Conservation (phyloP, 768 basidiomycete species). For the Termitomyces sp. region DNA sequence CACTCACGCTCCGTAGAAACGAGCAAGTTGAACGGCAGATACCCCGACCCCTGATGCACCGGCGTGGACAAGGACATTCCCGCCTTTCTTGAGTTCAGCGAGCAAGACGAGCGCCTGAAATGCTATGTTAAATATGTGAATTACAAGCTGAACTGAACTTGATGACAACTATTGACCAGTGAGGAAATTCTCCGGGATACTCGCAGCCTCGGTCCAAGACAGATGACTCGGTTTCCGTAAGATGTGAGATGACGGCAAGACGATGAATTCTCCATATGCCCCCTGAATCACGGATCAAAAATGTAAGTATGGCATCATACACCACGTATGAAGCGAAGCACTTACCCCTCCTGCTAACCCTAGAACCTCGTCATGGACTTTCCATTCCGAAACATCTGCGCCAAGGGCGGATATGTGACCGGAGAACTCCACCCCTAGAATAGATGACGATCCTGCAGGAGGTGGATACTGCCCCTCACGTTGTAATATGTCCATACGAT, state of each 20-base stretch:
- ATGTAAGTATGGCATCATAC: neutral
- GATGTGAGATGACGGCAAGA: slow-evolving; percentile 59
- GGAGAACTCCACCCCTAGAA: slow-evolving; percentile 88
- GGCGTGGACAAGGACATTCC: slow-evolving; percentile 84
- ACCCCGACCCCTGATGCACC: slow-evolving; percentile 90
- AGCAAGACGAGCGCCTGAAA: slow-evolving; percentile 54
- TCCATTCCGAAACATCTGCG: slow-evolving; percentile 46
- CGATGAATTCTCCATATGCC: slow-evolving; percentile 87
- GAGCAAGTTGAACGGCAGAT: slow-evolving; percentile 84
- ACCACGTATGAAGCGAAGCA: neutral
- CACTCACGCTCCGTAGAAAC: slow-evolving; percentile 68
- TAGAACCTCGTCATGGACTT: slow-evolving; percentile 67
- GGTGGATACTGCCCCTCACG: slow-evolving; percentile 70
- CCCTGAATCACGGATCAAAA: slow-evolving; percentile 45
- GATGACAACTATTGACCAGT: slow-evolving; percentile 49
- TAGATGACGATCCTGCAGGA: slow-evolving; percentile 70
- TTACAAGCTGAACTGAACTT: neutral
- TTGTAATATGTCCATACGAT: slow-evolving; percentile 81
- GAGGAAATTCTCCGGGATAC: slow-evolving; percentile 83
- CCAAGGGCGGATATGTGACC: slow-evolving; percentile 59
- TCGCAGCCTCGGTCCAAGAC: slow-evolving; percentile 82
- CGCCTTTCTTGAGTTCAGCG: slow-evolving; percentile 63
- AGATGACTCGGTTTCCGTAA: slow-evolving; percentile 71
- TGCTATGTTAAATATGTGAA: slow-evolving; percentile 24
- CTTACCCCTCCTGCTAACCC: slow-evolving; percentile 80